Evolutionary conservation across 805 yeast genomes (phyloP).

Genomic region (Starmerella geochares): DNA sequence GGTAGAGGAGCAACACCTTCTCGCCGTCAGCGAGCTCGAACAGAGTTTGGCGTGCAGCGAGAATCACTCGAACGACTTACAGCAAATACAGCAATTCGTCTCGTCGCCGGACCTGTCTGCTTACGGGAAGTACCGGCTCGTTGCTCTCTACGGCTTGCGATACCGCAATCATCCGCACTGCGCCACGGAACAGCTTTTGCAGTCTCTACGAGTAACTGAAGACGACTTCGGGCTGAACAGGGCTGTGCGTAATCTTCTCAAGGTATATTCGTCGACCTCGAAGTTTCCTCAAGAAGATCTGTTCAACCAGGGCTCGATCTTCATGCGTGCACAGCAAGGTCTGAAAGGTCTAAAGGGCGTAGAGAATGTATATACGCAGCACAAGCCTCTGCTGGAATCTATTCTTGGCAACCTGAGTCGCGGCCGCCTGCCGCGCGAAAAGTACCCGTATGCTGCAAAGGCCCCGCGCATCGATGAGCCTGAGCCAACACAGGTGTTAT

Average conservation of each 20-base stretch:
- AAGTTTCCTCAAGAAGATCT: conserved; percentile 38
- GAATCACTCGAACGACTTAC: conserved; percentile 46
- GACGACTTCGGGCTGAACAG: conserved; percentile 27
- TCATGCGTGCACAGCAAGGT: conserved; percentile 36
- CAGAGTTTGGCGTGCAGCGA: conserved; percentile 68
- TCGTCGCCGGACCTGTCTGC: conserved; percentile 35
- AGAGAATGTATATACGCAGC: conserved; percentile 73
- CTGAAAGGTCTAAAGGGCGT: conserved; percentile 37
- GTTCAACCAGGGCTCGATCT: conserved; percentile 33
- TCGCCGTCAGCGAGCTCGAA: conserved; percentile 84
- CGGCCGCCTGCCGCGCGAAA: conserved; percentile 34
- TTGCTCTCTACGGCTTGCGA: conserved; percentile 62
- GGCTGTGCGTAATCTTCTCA: conserved; percentile 39
- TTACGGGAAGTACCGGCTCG: conserved; percentile 56
- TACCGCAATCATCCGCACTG: conserved; percentile 47
- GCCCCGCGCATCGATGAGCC: conserved; percentile 31
- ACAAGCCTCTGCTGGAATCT: conserved; percentile 58
- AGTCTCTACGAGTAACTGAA: conserved; percentile 28
- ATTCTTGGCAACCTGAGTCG: conserved; percentile 37
- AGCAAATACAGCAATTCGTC: conserved; percentile 49
- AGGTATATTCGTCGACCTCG: conserved; percentile 35
- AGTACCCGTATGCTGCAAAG: conserved; percentile 37
- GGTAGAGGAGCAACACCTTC: conserved; percentile 50
- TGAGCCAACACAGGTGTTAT: conserved; percentile 31
- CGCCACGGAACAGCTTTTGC: conserved; percentile 35